Evolutionary conservation across 495 filamentous ascomycete species (phyloP).

Genomic region (Penicillium flavigenum): DNA sequence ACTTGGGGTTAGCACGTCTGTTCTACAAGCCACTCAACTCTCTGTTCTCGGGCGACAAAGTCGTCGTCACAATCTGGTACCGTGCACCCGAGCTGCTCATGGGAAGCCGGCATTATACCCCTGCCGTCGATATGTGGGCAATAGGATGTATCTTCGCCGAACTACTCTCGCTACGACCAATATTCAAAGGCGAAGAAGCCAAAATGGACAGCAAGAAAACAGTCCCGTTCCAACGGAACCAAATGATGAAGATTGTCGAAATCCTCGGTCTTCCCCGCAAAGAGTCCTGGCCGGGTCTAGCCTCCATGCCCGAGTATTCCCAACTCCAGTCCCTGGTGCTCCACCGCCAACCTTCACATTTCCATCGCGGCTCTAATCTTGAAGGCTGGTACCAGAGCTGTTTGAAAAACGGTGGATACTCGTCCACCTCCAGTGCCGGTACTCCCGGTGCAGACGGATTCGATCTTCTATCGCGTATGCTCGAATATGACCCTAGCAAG

Average conservation of each 20-base stretch:
- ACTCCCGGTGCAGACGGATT: conserved; percentile 74
- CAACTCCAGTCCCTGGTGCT: conserved; percentile 67
- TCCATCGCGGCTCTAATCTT: conserved; percentile 50
- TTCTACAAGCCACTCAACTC: conserved; percentile 92
- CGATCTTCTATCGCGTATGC: conserved; percentile 71
- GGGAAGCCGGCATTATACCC: conserved; percentile 89
- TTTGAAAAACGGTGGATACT: conserved; percentile 58
- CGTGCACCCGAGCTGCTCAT: conserved; percentile 92
- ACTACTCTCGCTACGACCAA: conserved; percentile 82
- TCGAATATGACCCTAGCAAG: conserved; percentile 91
- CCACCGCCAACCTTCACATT: conserved; percentile 40
- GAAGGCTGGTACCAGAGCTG: conserved; percentile 66
- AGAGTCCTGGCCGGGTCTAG: conserved; percentile 82
- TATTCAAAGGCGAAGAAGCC: conserved; percentile 98
- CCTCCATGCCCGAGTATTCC: conserved; percentile 75
- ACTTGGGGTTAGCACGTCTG: conserved; percentile 85
- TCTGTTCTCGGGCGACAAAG: conserved; percentile 92
- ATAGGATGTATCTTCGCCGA: conserved; percentile 98
- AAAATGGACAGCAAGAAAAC: conserved; percentile 99
- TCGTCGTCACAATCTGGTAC: conserved; percentile 99
- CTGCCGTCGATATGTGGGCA: conserved; percentile 95
- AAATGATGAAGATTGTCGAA: conserved; percentile 98
- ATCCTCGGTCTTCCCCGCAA: conserved; percentile 88
- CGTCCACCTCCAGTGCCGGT: conserved; percentile 45
- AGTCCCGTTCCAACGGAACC: conserved; percentile 94